phyloP scores from a whole-genome alignment of 208 protist genomes.

The Leishmania gerbilli region DNA sequence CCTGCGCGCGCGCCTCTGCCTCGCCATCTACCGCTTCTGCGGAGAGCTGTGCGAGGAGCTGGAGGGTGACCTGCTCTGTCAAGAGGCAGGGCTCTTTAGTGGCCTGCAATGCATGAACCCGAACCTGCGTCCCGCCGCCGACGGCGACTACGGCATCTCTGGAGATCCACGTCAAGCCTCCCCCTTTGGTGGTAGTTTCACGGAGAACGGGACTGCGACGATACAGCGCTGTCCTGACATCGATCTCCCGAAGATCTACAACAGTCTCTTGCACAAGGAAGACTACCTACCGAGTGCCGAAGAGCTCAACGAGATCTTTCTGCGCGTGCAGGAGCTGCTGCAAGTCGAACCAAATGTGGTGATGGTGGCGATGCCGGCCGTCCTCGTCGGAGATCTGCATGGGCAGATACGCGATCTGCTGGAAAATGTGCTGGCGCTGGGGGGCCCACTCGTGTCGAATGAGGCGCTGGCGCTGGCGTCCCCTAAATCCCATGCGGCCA shows the following conservation, averaged over 20 bases:
- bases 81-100: conserved; percentile 49
- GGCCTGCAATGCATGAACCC: conserved; percentile 35
- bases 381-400: conserved; percentile 90
- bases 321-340: conserved; percentile 70
- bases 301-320: conserved; percentile 81
- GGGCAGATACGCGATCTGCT: conserved; percentile 81
- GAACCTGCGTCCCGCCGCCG: conserved; percentile 8
- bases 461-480: conserved; percentile 18
- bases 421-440: conserved; percentile 61
- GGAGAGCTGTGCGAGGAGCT: conserved; percentile 63
- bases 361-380: conserved; percentile 92
- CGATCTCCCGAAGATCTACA: conserved; percentile 66
- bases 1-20: conserved; percentile 63
- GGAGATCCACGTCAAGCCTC: background rate
- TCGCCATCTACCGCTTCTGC: conserved; percentile 80
- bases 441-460: conserved; percentile 54
- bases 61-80: conserved; percentile 69
- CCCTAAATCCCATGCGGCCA: background rate
- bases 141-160: conserved; percentile 2
- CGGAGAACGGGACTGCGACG: background rate
- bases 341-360: conserved; percentile 97
- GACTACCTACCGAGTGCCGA: conserved; percentile 67
- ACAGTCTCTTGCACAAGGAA: conserved; percentile 41
- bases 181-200: background rate
- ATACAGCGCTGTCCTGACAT: conserved; percentile 35